Evolutionary conservation across 208 protist species (phyloP).

Genomic region (Phytomonas sp.): DNA sequence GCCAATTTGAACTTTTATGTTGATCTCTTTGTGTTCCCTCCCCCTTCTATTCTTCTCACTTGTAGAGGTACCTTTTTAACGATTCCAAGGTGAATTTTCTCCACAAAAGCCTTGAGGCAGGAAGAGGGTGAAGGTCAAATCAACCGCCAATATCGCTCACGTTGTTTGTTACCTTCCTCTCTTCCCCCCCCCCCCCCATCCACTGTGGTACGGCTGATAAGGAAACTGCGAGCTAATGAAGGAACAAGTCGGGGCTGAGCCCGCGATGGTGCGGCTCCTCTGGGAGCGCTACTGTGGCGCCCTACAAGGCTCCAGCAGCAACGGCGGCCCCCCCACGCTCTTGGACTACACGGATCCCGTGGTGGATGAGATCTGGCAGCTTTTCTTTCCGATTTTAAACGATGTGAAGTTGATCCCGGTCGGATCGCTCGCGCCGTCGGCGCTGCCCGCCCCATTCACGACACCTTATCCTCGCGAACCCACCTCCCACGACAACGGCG

Average conservation of each 20-base stretch:
- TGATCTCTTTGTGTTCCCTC: not conserved
- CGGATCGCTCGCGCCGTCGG: conserved; percentile 6
- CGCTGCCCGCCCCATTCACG: too few species aligned
- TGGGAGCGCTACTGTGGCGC: conserved; percentile 56
- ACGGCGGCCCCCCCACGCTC: not conserved
- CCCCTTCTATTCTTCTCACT: not conserved
- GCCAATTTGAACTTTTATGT: not conserved
- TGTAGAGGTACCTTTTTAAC: too few species aligned
- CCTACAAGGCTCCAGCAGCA: conserved; percentile 16
- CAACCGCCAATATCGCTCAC: too few species aligned
- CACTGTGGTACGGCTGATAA: not conserved
- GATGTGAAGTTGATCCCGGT: conserved; percentile 28
- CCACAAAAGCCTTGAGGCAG: too few species aligned
- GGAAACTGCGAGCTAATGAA: not conserved
- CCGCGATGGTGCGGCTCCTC: conserved; percentile 10
- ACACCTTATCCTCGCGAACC: not conserved
- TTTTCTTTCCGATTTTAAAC: conserved; percentile 48
- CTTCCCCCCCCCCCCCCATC: not conserved
- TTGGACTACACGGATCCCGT: conserved; percentile 47
- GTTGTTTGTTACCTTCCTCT: not conserved
- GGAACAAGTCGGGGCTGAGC: conserved; percentile 3
- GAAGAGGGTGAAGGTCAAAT: too few species aligned
- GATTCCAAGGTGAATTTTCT: too few species aligned
- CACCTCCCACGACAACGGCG: not conserved
- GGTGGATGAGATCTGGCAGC: conserved; percentile 60